Evolutionary conservation across 495 filamentous ascomycete genomes (phyloP).

Genomic region (Penicillium soppii): DNA sequence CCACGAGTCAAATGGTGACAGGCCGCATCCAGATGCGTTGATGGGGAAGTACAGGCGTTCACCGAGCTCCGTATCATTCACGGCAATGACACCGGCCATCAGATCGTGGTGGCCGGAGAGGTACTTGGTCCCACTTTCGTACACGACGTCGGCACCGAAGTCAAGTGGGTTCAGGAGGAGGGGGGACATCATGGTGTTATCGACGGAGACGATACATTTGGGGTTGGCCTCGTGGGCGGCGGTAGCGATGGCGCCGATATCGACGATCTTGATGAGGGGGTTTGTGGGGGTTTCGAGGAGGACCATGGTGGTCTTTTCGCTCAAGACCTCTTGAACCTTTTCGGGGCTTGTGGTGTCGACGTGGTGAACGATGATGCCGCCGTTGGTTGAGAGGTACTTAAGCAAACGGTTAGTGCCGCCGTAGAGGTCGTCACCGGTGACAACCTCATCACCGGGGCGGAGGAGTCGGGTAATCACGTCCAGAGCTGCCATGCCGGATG

Average conservation of each 20-base stretch:
- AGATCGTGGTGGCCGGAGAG: slow-evolving; percentile 97
- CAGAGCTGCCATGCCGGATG: slow-evolving; percentile 94
- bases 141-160: slow-evolving; percentile 91
- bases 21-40: slow-evolving; percentile 89
- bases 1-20: slow-evolving; percentile 94
- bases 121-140: slow-evolving; percentile 97
- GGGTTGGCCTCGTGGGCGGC: slow-evolving; percentile 75
- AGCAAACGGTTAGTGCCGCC: slow-evolving; percentile 93
- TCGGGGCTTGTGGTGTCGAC: slow-evolving; percentile 84
- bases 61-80: slow-evolving; percentile 76
- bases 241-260: slow-evolving; percentile 75
- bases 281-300: slow-evolving; percentile 96
- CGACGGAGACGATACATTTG: slow-evolving; percentile 82
- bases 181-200: slow-evolving; percentile 98
- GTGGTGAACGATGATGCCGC: slow-evolving; percentile 90
- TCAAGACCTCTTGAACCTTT: slow-evolving; percentile 65
- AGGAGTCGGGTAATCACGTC: slow-evolving; percentile 96
- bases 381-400: slow-evolving; percentile 82
- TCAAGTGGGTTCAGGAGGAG: slow-evolving; percentile 90
- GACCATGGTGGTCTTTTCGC: slow-evolving; percentile 86
- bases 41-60: slow-evolving; percentile 95
- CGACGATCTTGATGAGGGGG: slow-evolving; percentile 95
- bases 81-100: slow-evolving; percentile 94
- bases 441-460: slow-evolving; percentile 91
- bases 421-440: slow-evolving; percentile 96